Percentiles rank a stretch among this genome's conserved stretches.
Conservation (phyloP, 352 stramenopile genomes). For the Pythium phragmitis region DNA sequence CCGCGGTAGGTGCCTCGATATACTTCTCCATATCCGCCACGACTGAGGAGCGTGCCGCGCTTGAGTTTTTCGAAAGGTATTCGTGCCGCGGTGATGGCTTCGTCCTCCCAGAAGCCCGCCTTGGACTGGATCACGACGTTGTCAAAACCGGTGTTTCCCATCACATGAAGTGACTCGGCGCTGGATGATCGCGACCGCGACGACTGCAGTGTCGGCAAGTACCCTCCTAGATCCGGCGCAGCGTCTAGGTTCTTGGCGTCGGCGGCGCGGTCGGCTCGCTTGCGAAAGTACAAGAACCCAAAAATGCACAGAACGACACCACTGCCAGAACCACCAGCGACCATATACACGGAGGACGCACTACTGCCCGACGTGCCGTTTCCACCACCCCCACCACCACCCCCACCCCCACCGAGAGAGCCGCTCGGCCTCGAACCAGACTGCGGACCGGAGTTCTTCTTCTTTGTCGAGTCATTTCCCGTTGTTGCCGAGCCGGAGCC, state of each 20-base stretch:
- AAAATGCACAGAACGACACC: background rate
- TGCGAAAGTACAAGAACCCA: constrained; percentile 12
- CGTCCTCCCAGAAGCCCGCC: constrained; percentile 14
- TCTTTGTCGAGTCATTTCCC: constrained; percentile 6
- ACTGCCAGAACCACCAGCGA: constrained; percentile 1
- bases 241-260: constrained; percentile 6
- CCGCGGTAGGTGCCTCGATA: constrained; percentile 43
- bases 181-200: constrained; percentile 6
- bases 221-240: background rate
- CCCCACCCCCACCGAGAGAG: background rate
- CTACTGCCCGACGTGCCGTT: background rate
- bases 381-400: background rate
- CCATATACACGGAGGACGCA: background rate
- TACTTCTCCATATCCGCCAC: constrained; percentile 52
- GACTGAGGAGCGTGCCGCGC: constrained; percentile 39
- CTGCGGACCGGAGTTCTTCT: background rate
- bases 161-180: constrained; percentile 3
- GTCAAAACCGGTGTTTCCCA: background rate
- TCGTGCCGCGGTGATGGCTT: constrained; percentile 23
- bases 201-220: constrained; percentile 9
- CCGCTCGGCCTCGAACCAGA: background rate
- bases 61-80: constrained; percentile 49
- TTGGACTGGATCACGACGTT: constrained; percentile 7
- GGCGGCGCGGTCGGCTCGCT: constrained; percentile 5
- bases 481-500: constrained; percentile 6